Conservation (phyloP, 805 yeast species). For the Wickerhamomyces bovis region DNA sequence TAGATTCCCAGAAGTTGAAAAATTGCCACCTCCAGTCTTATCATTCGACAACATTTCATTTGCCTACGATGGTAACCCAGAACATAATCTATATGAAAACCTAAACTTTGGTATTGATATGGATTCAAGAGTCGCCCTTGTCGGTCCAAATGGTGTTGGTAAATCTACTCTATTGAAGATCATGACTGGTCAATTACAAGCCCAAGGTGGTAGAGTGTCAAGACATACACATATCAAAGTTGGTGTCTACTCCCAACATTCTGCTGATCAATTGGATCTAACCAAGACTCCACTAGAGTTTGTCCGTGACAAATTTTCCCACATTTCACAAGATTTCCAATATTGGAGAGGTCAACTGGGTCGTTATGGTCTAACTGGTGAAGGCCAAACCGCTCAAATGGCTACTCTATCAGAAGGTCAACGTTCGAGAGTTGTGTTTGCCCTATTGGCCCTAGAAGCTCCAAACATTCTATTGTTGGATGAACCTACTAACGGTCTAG, state of each 20-base stretch:
- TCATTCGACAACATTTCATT: conserved; percentile 94
- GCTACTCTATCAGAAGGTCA: conserved; percentile 98
- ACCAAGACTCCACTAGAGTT: conserved; percentile 94
- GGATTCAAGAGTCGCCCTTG: conserved; percentile 97
- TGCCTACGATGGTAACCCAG: conserved; percentile 77
- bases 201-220: conserved; percentile 93
- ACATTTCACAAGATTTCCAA: conserved; percentile 94
- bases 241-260: conserved; percentile 98
- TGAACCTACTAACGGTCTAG: conserved; percentile 99
- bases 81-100: conserved; percentile 83
- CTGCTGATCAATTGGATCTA: conserved; percentile 95
- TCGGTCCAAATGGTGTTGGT: conserved; percentile 99
- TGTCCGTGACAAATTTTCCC: conserved; percentile 88
- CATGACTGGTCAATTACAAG: conserved; percentile 90
- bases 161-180: conserved; percentile 91
- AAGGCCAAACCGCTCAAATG: conserved; percentile 97
- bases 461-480: conserved; percentile 94
- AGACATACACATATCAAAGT: conserved; percentile 96
- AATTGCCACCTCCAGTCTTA: conserved; percentile 97
- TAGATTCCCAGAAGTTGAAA: conserved; percentile 91
- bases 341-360: conserved; percentile 98
- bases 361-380: conserved; percentile 97
- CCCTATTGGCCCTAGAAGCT: conserved; percentile 87
- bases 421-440: conserved; percentile 98
- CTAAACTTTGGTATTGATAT: conserved; percentile 97